Evolutionary conservation across 768 basidiomycete genomes (phyloP).

Genomic region (Boletus rubropictus): DNA sequence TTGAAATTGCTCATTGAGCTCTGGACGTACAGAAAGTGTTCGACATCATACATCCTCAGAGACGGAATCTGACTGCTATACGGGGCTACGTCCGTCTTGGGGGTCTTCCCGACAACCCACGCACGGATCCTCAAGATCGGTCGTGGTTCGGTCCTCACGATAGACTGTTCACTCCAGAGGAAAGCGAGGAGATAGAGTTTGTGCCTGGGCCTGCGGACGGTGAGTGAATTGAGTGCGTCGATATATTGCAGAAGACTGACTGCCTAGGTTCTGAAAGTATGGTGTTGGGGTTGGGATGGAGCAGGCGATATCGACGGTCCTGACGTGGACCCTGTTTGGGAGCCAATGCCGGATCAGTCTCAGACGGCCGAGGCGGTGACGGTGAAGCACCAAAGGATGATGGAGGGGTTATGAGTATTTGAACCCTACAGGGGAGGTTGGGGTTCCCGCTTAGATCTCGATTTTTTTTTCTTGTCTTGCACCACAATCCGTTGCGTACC

Average conservation of each 20-base stretch:
- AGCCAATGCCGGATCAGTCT: conserved; percentile 66
- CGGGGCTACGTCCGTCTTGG: conserved; percentile 91
- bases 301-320: conserved; percentile 97
- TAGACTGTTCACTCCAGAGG: conserved; percentile 85
- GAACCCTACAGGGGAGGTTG: not conserved
- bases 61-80: conserved; percentile 93
- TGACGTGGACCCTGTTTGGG: conserved; percentile 98
- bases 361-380: conserved; percentile 51
- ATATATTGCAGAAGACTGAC: not conserved
- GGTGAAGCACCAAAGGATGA: conserved; percentile 62
- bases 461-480: not conserved
- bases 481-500: not conserved
- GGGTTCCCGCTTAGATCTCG: conserved; percentile 14
- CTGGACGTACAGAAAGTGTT: conserved; percentile 68
- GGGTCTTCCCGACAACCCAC: conserved; percentile 93
- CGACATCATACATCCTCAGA: conserved; percentile 86
- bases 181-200: conserved; percentile 73
- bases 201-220: conserved; percentile 79
- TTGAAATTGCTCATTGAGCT: conserved; percentile 1
- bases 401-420: conserved; percentile 21
- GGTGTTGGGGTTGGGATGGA: conserved; percentile 99
- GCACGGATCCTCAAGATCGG: conserved; percentile 96
- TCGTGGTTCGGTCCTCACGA: conserved; percentile 98
- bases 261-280: conserved; percentile 50
- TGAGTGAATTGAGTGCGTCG: conserved; percentile 27